Base-by-base conservation (phyloP, 768 basidiomycete genomes). In the Hypholoma sublateritium region DNA sequence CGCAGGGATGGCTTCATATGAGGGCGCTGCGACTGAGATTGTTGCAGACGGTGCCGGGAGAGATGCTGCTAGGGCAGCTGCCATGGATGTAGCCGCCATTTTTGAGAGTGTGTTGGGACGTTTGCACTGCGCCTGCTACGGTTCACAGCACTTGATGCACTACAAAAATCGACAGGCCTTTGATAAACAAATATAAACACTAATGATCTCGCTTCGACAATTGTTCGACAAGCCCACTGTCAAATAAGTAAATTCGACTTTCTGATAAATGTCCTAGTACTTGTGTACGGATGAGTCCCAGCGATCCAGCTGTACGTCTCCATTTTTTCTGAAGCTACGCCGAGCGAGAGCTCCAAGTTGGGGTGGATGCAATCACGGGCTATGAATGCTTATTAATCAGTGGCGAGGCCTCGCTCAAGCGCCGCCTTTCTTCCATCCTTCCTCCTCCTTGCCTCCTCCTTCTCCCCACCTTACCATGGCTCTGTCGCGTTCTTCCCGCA, bases 51-150 rank as follows among this genome's bases (percentile, higher is more conserved):
- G 84, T 61, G 84, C 80, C 46, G 91, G 89, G 25, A 90, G 75
- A 22, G 89, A 87, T 28, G 95, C 94, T 65, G 94, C 93, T 24
- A 96, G 80, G 45, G 93, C 86, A 69, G 93, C 93, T 49, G 95
- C 95, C 92, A 97, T 95, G 42, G 95, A 95, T 32, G 84, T 81
- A 61, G 87, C 84, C 49, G 82, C 82, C 85, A 88, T 87, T 67
- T 69, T 74, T 51, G 49, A 53, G 37, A 53, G n/a, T 55, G 25
- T 25, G 25, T 14, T 22, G 46, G 25, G 22, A 46, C 17, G 34
- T 21, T 55, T 41, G 35, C 28, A 46, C 37, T 46, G 35, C 28
- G 45, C 25, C 28, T 16, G 17, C n/a, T 25, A 2, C 36, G 46
- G 24, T n/a, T n/a, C 11, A 45, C 12, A 37, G 21, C 53, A 14